phyloP scores from a whole-genome alignment of 2,329 filamentous ascomycete genomes.

The Trichoderma harzianum region DNA sequence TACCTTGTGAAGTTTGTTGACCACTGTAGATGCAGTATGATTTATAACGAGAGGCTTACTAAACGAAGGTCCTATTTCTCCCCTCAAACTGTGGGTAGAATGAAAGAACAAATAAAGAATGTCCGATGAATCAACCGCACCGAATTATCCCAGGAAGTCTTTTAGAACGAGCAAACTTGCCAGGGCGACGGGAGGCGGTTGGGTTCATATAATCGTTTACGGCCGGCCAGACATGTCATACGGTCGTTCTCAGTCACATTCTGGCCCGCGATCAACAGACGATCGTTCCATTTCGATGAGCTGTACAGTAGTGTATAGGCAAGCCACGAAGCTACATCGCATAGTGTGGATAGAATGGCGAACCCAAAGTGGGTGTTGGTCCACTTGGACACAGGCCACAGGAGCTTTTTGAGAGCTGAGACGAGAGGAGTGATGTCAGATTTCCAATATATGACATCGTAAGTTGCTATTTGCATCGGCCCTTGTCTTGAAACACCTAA shows the following conservation, averaged over 20 bases:
- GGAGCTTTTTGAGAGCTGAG: background rate
- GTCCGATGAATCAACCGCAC: background rate
- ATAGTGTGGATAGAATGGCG: background rate
- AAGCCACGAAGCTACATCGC: background rate
- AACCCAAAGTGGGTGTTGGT: background rate
- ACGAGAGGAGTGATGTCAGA: background rate
- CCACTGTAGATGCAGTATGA: background rate
- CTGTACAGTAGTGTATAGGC: background rate
- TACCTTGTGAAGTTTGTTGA: background rate
- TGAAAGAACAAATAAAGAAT: slow-evolving; percentile 29
- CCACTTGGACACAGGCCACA: background rate
- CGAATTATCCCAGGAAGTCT: background rate
- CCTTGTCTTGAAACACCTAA: background rate
- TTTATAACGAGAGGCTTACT: background rate
- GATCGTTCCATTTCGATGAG: background rate
- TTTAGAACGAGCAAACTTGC: background rate
- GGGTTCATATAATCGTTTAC: slow-evolving; percentile 1
- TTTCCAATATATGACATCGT: background rate
- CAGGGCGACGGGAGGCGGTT: background rate
- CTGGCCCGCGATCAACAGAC: background rate
- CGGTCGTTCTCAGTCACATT: background rate
- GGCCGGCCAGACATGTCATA: background rate
- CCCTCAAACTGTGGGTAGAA: slow-evolving; percentile 31
- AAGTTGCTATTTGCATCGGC: background rate
- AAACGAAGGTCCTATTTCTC: slow-evolving; percentile 1